Evolutionary conservation across 2,329 filamentous ascomycete genomes (phyloP), one percentile per base, ranked within the genome.

Genomic region (Diaporthe ilicicola): DNA sequence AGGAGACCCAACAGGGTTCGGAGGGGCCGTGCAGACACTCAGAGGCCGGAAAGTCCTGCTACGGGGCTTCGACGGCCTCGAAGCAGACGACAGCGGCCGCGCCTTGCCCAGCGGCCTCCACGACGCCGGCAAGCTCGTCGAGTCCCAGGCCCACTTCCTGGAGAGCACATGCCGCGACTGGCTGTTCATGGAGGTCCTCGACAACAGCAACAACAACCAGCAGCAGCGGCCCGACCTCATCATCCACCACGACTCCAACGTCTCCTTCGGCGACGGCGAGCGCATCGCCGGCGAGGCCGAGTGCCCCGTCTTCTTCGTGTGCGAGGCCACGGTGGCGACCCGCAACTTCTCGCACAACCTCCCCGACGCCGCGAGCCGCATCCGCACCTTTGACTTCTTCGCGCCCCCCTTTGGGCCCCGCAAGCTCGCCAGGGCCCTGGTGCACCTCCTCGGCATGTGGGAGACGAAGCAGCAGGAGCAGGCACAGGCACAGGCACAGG

Each of bases 351-450:
- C 68, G 27, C 44, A 34, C 46, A 70, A 70, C 13, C 54, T 70
- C 2, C 66, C 76, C 46, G 69, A 76, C 48, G 70, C 74, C n/a
- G 65, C 72, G 27, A 70, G 72, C 72, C 32, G 74, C 44, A 69
- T 70, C 19, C 76, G 75, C 1, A 72, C 81, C 17, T 76, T 81
- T 12, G 81, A 82, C 59, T 82, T 81, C 53, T 78, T 82, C 22
- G 81, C 81, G 1, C 81, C 82, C 59, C 82, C 82, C 78, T 81
- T 80, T 4, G 81, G 81, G 0, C 80, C 81, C 7, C 79, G 80
- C 22, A 82, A 82, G 69, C 74, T 83, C 0, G 79, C 80, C 17
- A 79, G 79, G 24, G 75, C 79, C 2, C 74, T 82, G 24, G 70
- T 76, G 3, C 70, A 72, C 51, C 53, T 72, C 24, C 70, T 72